Conservation (phyloP, 2,329 filamentous ascomycete genomes). For the Sarocladium strictum region DNA sequence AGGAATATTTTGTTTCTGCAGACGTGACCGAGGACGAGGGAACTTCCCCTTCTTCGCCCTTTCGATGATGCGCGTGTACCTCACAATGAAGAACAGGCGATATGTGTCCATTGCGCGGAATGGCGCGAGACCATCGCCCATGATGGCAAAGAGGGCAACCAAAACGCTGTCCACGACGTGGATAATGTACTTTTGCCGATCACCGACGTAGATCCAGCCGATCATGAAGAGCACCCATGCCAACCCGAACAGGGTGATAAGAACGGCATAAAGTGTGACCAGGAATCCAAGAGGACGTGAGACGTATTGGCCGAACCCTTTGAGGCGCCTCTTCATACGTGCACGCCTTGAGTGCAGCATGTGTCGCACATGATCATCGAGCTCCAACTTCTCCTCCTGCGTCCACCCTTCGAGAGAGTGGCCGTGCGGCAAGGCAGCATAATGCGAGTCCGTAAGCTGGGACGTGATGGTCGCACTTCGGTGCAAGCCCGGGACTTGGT, state of each 20-base stretch:
- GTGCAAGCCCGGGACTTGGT: constrained; percentile 20
- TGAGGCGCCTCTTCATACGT: constrained; percentile 72
- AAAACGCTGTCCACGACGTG: constrained; percentile 67
- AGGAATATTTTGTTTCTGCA: constrained; percentile 17
- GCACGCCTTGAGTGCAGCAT: constrained; percentile 78
- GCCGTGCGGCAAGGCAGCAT: constrained; percentile 74
- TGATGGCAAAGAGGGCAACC: constrained; percentile 64
- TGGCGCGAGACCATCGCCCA: constrained; percentile 65
- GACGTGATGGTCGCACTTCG: constrained; percentile 59
- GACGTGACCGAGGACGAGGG: constrained; percentile 13
- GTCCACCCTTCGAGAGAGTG: constrained; percentile 68
- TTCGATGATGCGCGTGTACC: constrained; percentile 43
- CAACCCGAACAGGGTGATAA: constrained; percentile 79
- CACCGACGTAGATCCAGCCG: constrained; percentile 79
- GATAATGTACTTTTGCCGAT: constrained; percentile 61
- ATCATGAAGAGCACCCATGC: constrained; percentile 91
- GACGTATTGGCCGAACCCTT: constrained; percentile 76
- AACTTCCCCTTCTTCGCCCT: constrained; percentile 45
- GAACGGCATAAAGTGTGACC: constrained; percentile 74
- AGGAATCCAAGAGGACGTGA: constrained; percentile 72
- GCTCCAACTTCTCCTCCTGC: constrained; percentile 63
- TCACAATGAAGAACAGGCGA: constrained; percentile 77
- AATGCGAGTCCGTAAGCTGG: constrained; percentile 62
- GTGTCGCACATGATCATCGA: constrained; percentile 83
- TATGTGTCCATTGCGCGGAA: constrained; percentile 80